Base-by-base conservation (phyloP, 805 yeast genomes). In the Cyberlindnera mycetangii region DNA sequence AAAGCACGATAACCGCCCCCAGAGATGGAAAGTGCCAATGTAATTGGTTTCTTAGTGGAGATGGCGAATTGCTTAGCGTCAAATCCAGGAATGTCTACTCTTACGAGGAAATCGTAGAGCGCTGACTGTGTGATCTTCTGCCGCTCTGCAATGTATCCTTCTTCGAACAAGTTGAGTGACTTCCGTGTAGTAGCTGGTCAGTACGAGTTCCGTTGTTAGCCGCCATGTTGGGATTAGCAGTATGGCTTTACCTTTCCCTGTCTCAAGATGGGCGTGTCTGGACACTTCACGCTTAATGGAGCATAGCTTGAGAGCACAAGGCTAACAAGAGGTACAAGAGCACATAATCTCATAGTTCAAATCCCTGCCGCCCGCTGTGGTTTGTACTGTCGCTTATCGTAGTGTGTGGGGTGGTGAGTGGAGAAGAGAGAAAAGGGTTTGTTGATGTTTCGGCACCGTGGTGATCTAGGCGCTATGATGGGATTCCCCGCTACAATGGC, bases 1-100 rank as follows among this genome's bases (percentile, higher is more conserved):
- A 89, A 86, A 27, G 96, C 95, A 49, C 97, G 75, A 63, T 86
- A 89, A 4, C 96, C 96, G 59, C 97, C 96, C 36, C 96, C 96
- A 14, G 87, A 74, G 53, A 82, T 79, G 7, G 89, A 82, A 22
- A 76, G 52, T 3, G 79, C 89, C 34, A 84, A 68, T 39, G 72
- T 69, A 15, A 55, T 56, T 1, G 70, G 72, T 30, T 48, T 54
- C 24, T 38, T 36, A 15, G 46, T 39, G 6, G 50, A 46, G n/a
- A 45, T 34, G n/a, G 54, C 48, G 46, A 62, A 66, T 17, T 31
- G 32, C 8, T 53, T 51, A 5, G 56, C 49, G 37, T 69, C 59
- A 28, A 71, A 63, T 0, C 59, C 62, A 0, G 74, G 69, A n/a
- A 68, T 60, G 2, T 55, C 49, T 14, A 66, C 57, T 15, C 64